phyloP scores from a whole-genome alignment of 805 yeast genomes.

The Kodamaea kaohsiungensis region DNA sequence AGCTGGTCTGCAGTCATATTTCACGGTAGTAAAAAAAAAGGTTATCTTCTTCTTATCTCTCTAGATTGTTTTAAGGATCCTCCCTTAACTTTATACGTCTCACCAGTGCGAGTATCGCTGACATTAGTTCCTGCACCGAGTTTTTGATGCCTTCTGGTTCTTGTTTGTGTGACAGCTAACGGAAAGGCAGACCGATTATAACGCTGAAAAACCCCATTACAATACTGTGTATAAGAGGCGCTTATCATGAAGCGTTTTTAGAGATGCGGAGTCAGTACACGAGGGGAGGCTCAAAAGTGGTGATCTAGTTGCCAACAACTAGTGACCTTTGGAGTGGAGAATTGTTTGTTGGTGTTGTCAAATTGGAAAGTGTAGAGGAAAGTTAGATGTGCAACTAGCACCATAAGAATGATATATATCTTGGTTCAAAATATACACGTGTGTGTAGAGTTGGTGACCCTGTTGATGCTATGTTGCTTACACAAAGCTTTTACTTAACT shows the following conservation, averaged over 20 bases:
- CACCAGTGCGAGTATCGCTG: background rate
- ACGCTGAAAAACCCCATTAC: background rate
- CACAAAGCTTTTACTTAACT: background rate
- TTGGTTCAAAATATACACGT: background rate
- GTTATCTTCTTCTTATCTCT: background rate
- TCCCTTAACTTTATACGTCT: background rate
- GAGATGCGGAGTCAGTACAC: slow-evolving; percentile 2
- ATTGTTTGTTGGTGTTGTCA: background rate
- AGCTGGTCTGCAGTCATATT: slow-evolving; percentile 10
- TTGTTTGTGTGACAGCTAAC: slow-evolving; percentile 5
- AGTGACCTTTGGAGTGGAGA: background rate
- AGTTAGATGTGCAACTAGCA: background rate
- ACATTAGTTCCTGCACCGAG: background rate
- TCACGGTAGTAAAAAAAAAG: background rate
- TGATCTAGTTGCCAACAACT: background rate
- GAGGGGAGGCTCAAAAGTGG: background rate
- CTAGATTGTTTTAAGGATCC: background rate
- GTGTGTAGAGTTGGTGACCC: background rate
- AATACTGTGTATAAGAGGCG: background rate
- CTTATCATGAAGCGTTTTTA: background rate
- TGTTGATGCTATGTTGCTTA: background rate
- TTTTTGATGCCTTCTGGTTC: background rate
- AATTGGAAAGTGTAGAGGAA: background rate
- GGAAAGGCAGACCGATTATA: slow-evolving; percentile 4
- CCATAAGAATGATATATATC: too few species aligned